These are phyloP conservation scores for Choiromyces venosus DNA, from an alignment of 495 filamentous ascomycete species.

Conservation along the genomic window DNA sequence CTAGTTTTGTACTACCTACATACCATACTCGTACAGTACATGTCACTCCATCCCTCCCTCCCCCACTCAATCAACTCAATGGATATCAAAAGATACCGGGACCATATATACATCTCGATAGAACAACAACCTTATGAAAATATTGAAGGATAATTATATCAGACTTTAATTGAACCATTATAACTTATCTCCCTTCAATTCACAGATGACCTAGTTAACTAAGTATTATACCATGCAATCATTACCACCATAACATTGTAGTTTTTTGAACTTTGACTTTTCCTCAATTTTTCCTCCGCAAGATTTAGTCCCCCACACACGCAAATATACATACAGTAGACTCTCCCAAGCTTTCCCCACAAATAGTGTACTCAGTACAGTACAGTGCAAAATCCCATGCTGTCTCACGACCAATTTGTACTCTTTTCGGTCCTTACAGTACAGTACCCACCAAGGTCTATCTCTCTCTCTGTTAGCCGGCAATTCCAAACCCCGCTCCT, in stretches of 20 bases:
- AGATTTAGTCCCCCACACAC: not conserved
- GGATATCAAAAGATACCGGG: too few species aligned
- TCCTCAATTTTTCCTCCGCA: not conserved
- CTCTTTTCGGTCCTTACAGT: too few species aligned
- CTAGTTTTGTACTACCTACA: not conserved
- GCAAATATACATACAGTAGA: too few species aligned
- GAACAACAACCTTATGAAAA: not conserved
- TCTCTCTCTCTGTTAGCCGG: too few species aligned
- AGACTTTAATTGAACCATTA: not conserved
- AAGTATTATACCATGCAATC: not conserved
- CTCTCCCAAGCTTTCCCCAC: not conserved
- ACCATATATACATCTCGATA: not conserved
- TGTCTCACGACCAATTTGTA: not conserved
- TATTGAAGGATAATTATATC: not conserved
- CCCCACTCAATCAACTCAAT: not conserved
- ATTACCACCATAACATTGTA: not conserved
- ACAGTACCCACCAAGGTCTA: not conserved
- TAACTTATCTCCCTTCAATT: not conserved
- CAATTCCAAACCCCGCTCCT: not conserved
- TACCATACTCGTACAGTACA: too few species aligned
- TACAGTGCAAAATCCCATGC: not conserved
- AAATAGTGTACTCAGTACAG: not conserved
- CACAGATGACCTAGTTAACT: not conserved
- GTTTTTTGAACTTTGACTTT: too few species aligned
- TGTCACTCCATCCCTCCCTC: not conserved